Percentiles rank a stretch among this genome's conserved stretches.
Conservation (phyloP, 495 filamentous ascomycete species). For the Penicillium diatomitis region DNA sequence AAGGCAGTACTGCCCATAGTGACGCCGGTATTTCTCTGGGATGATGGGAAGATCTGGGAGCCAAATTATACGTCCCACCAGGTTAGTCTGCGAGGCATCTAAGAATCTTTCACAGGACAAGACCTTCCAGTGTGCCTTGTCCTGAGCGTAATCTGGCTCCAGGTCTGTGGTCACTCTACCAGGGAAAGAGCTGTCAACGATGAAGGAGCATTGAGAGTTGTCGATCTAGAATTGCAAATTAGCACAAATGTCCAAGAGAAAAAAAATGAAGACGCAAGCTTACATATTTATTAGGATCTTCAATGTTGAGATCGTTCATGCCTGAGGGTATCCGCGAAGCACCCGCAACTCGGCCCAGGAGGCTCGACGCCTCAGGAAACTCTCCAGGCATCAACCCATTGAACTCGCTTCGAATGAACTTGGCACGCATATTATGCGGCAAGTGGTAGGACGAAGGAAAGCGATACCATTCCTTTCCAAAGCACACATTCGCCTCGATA, state of each 20-base stretch:
- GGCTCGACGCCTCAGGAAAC: constrained; percentile 62
- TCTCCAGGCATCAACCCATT: constrained; percentile 82
- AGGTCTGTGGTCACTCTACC: constrained; percentile 41
- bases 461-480: constrained; percentile 98
- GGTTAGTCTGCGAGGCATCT: constrained; percentile 63
- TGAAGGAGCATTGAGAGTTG: constrained; percentile 63
- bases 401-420: constrained; percentile 86
- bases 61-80: constrained; percentile 76
- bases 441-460: constrained; percentile 92
- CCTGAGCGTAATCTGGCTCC: constrained; percentile 67
- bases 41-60: constrained; percentile 64
- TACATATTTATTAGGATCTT: constrained; percentile 83
- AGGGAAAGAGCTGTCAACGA: constrained; percentile 82
- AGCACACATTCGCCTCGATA: constrained; percentile 64
- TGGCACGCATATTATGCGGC: constrained; percentile 66
- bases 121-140: constrained; percentile 62
- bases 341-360: constrained; percentile 56
- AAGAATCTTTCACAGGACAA: constrained; percentile 70
- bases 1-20: constrained; percentile 80
- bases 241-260: not conserved
- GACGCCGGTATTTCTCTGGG: constrained; percentile 56
- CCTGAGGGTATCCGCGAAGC: constrained; percentile 73
- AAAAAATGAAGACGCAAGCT: constrained; percentile 11
- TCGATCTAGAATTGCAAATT: constrained; percentile 43
- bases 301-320: constrained; percentile 88